Conservation (phyloP, 1,139 yeast genomes). For the Barnettozyma hawaiiensis region DNA sequence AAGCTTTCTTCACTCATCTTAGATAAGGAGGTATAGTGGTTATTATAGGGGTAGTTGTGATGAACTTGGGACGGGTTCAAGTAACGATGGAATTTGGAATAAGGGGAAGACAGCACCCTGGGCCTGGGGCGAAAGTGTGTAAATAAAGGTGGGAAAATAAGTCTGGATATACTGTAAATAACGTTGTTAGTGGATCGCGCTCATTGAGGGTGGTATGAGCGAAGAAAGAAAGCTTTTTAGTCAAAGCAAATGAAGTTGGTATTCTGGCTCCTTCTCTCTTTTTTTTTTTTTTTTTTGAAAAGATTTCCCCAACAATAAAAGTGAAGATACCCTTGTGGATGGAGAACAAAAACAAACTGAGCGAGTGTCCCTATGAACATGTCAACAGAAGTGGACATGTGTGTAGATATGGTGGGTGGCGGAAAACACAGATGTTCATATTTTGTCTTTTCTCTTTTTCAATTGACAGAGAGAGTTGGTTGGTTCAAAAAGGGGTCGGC, state of each 20-base stretch:
- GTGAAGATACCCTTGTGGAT: not conserved
- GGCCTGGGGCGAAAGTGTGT: conserved; percentile 9
- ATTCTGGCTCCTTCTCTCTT: too few species aligned
- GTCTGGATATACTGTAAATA: conserved; percentile 9
- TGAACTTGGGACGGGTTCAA: not conserved
- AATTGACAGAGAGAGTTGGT: too few species aligned
- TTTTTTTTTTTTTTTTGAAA: not conserved
- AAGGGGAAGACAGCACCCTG: conserved; percentile 7
- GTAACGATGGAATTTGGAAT: conserved; percentile 2
- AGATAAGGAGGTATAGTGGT: not conserved
- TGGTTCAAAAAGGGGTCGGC: too few species aligned
- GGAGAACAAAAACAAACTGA: not conserved
- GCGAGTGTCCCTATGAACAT: too few species aligned
- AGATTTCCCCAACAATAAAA: not conserved
- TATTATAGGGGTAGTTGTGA: not conserved
- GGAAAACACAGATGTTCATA: too few species aligned
- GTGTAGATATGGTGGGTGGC: too few species aligned
- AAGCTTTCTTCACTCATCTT: conserved; percentile 36
- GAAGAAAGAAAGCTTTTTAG: not conserved
- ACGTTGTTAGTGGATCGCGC: conserved; percentile 5
- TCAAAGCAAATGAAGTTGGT: not conserved
- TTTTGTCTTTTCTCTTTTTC: too few species aligned
- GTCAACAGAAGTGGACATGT: too few species aligned
- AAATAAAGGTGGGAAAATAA: conserved; percentile 7
- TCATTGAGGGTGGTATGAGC: conserved; percentile 1